Base-by-base conservation (phyloP, 768 basidiomycete species). In the Leccinum fibrillosum region DNA sequence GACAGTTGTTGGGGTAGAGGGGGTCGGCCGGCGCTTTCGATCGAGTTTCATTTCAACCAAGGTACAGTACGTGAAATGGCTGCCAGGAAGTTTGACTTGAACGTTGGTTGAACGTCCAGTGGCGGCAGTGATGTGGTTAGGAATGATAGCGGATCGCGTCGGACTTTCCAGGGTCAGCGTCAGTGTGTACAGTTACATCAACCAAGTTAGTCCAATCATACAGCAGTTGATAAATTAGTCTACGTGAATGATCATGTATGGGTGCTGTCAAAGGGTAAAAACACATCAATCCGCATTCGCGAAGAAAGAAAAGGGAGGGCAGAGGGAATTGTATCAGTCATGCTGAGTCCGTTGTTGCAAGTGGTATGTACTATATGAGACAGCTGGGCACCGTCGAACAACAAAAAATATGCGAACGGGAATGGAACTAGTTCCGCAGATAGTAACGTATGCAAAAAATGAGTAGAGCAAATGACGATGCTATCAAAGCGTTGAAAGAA, bases 371-470 rank as follows among this genome's bases (percentile, higher is more conserved):
- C 32, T 34, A 49, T 50, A 13, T 8, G 26, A 32, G 34, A 52
- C 17, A 39, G 34, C 44, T 32, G 28, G 48, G 21, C n/a, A 12
- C 15, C 6, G 37, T 49, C 26, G n/a, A 49, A 42, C 45, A 54
- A 59, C 42, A 53, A 49, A n/a, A 59, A 44, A 47, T 54, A 19
- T 44, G 42, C 42, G 42, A 12, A 19, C 19, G n/a, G 19, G 17
- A 53, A 37, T 45, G 17, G 4, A 45, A 55, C 54, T 50, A 65
- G 54, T 49, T 57, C 58, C 49, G 52, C 52, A 59, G 55, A 63
- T 69, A 71, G 68, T 7, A 48, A 21, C 47, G 49, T 66, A 63
- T 64, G 45, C 62, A 64, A 56, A 63, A 57, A 59, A 44, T 42
- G n/a, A 42, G n/a, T 54, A 64, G 50, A 63, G 54, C 52, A 59